Conservation (phyloP, 2,329 filamentous ascomycete genomes). For the Cercospora zeina region DNA sequence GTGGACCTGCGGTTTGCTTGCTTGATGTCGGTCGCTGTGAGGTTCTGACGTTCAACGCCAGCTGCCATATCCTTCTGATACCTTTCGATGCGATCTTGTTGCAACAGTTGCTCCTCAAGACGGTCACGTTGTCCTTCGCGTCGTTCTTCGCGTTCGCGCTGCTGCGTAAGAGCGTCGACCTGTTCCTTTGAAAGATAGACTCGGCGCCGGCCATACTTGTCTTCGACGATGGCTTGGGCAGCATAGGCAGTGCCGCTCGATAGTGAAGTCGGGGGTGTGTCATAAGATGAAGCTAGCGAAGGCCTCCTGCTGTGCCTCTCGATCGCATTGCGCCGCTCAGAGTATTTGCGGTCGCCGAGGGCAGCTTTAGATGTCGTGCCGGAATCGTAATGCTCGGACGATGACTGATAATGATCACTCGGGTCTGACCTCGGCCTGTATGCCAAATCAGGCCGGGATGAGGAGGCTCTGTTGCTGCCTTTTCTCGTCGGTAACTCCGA, state of each 20-base stretch:
- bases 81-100: slow-evolving; percentile 30
- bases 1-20: slow-evolving; percentile 24
- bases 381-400: slow-evolving; percentile 34
- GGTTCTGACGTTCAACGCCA: slow-evolving; percentile 24
- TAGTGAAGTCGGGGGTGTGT: slow-evolving; percentile 37
- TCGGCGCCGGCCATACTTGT: slow-evolving; percentile 28
- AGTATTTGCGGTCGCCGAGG: slow-evolving; percentile 24
- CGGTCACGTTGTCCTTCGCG: slow-evolving; percentile 17
- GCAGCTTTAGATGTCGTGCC: slow-evolving; percentile 31
- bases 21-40: slow-evolving; percentile 38
- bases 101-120: slow-evolving; percentile 15
- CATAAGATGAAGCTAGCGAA: slow-evolving; percentile 35
- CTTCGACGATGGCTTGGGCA: slow-evolving; percentile 33
- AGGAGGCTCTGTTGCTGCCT: background rate
- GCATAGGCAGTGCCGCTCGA: slow-evolving; percentile 31
- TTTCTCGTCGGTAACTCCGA: slow-evolving; percentile 5
- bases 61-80: slow-evolving; percentile 35
- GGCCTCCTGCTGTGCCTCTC: slow-evolving; percentile 36
- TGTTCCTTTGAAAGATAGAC: slow-evolving; percentile 34
- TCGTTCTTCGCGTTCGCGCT: slow-evolving; percentile 24
- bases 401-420: slow-evolving; percentile 20
- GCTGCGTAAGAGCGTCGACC: slow-evolving; percentile 27
- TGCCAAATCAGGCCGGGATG: slow-evolving; percentile 1
- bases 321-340: slow-evolving; percentile 27
- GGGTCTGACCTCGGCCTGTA: slow-evolving; percentile 6